phyloP scores from a whole-genome alignment of 2,329 filamentous ascomycete species.

The Allantophomopsis cytisporea region DNA sequence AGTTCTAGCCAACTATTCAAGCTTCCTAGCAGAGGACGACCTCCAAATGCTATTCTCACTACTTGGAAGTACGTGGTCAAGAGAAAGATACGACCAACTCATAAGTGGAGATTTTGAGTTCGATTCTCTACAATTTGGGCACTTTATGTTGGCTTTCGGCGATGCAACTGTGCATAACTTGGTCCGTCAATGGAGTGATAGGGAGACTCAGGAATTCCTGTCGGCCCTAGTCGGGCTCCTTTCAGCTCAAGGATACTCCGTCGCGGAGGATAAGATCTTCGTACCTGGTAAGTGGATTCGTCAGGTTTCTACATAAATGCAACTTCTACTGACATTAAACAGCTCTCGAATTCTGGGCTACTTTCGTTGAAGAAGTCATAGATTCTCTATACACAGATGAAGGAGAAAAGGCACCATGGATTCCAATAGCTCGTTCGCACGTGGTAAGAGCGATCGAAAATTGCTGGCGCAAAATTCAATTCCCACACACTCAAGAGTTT shows the following conservation, averaged over 20 bases:
- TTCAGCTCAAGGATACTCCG: slow-evolving; percentile 49
- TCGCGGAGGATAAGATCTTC: slow-evolving; percentile 63
- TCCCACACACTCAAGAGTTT: slow-evolving; percentile 36
- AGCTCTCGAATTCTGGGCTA: slow-evolving; percentile 70
- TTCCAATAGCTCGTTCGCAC: slow-evolving; percentile 39
- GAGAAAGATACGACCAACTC: slow-evolving; percentile 37
- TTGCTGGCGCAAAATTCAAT: slow-evolving; percentile 56
- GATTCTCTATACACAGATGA: slow-evolving; percentile 41
- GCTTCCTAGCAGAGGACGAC: slow-evolving; percentile 45
- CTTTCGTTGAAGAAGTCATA: slow-evolving; percentile 56
- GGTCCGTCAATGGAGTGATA: slow-evolving; percentile 35
- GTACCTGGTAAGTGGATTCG: slow-evolving; percentile 26
- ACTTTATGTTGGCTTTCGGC: slow-evolving; percentile 55
- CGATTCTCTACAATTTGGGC: slow-evolving; percentile 50
- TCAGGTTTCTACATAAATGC: too few species aligned
- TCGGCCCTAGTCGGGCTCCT: slow-evolving; percentile 51
- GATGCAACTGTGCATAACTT: slow-evolving; percentile 50
- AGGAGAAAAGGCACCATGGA: slow-evolving; percentile 34
- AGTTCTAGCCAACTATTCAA: slow-evolving; percentile 48
- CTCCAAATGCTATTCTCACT: slow-evolving; percentile 42
- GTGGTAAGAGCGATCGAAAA: slow-evolving; percentile 52
- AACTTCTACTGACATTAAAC: not conserved
- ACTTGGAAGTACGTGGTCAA: slow-evolving; percentile 46
- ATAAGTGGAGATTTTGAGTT: slow-evolving; percentile 48
- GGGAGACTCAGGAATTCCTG: slow-evolving; percentile 36